Evolutionary conservation across 768 basidiomycete species (phyloP).

Genomic region (Auricularia sp.): DNA sequence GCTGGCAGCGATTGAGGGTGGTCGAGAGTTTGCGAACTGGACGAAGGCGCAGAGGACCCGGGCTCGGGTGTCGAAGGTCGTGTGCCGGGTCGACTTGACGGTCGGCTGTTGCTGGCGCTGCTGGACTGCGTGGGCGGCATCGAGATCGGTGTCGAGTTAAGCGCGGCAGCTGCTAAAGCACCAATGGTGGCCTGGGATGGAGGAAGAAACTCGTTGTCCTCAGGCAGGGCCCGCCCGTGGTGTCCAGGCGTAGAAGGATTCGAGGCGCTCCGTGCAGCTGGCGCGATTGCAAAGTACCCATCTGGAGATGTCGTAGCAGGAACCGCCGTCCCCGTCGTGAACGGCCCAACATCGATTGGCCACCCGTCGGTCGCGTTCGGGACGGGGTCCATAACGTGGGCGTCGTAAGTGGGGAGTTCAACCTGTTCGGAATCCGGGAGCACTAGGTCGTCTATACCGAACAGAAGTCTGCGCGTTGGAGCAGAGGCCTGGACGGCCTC

Average conservation of each 20-base stretch:
- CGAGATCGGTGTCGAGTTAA: conserved; percentile 7
- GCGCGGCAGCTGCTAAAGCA: not conserved
- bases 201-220: not conserved
- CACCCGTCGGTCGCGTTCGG: conserved; percentile 22
- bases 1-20: not conserved
- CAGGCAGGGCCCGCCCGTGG: not conserved
- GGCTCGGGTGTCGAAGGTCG: conserved; percentile 1
- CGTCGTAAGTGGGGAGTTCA: conserved; percentile 79
- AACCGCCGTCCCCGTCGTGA: not conserved
- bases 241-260: not conserved
- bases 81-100: conserved; percentile 1
- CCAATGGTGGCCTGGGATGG: not conserved
- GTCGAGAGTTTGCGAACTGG: not conserved
- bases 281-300: not conserved
- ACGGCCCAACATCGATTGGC: not conserved
- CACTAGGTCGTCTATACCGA: conserved; percentile 25
- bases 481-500: conserved; percentile 67
- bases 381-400: conserved; percentile 85
- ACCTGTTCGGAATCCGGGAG: conserved; percentile 47
- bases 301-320: not conserved
- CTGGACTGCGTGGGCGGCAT: conserved; percentile 9
- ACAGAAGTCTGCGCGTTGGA: conserved; percentile 65
- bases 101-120: not conserved
- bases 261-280: not conserved
- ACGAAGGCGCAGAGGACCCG: conserved; percentile 1